Conservation (phyloP, 1,139 yeast genomes). For the Geotrichum aggregatum region DNA sequence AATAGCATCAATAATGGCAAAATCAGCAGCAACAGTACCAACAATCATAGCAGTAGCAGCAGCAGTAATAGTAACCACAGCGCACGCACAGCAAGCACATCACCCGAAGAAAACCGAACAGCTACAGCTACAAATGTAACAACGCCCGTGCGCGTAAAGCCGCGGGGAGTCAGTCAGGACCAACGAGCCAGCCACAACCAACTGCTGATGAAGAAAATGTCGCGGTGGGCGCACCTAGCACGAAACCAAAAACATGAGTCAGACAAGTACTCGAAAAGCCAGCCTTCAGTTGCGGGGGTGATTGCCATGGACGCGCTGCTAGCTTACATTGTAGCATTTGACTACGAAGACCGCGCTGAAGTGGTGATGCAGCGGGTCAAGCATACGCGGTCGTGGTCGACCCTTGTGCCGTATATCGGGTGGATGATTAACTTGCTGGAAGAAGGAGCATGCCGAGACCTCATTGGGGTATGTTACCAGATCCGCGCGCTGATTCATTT, state of each 20-base stretch:
- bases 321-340: constrained; percentile 42
- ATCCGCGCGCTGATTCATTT: constrained; percentile 39
- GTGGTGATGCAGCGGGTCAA: constrained; percentile 28
- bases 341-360: constrained; percentile 41
- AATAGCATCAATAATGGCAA: not conserved
- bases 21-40: no score
- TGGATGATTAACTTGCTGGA: constrained; percentile 32
- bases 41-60: not conserved
- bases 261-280: constrained; percentile 30
- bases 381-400: constrained; percentile 38
- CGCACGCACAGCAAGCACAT: not conserved
- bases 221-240: constrained; percentile 37
- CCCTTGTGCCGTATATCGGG: constrained; percentile 38
- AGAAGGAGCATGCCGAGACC: constrained; percentile 16
- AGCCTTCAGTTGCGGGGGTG: constrained; percentile 33
- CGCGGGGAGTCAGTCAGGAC: constrained; percentile 16
- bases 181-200: constrained; percentile 31
- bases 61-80: not conserved
- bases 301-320: constrained; percentile 38
- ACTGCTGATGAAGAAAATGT: constrained; percentile 26
- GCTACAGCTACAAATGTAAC: not conserved
- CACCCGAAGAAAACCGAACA: not conserved
- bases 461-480: constrained; percentile 38
- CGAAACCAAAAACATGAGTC: constrained; percentile 38
- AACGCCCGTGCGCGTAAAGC: not conserved